Base-by-base conservation (phyloP, 2,329 filamentous ascomycete species). In the Penicillium sp. region DNA sequence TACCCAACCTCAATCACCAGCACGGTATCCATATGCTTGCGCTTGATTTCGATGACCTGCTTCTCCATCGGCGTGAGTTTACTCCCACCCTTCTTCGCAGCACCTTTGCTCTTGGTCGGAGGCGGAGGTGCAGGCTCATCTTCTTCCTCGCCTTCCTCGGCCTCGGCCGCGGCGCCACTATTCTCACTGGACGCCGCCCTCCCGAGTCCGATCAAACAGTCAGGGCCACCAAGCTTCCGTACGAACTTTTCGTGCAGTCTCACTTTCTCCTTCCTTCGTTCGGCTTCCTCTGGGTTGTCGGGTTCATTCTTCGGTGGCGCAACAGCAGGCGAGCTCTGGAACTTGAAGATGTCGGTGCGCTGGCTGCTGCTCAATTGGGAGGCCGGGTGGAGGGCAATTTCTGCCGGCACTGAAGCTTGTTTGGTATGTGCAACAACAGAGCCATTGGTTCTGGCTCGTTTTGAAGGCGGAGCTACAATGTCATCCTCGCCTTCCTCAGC, bases 1-100 rank as follows among this genome's bases (percentile, higher is more conserved):
- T 99, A 99, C 52, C 95, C 95, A 9, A 98, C 95, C 74, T 99
- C 94, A 54, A 98, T 88, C 13, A 98, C 90, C 35, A 99, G 82
- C 19, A 99, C 70, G 0, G 94, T 95, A 72, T 98, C 95, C 79
- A 92, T 84, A 72, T 98, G 88, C 67, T 94, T 91, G 60, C 87
- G 84, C 78, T 99, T 99, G 75, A 99, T 96, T 18, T 96, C 93
- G 6, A 99, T 83, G 58, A 96, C 90, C 70, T 98, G 95, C 41
- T 90, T 85, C 74, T 98, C 93, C 87, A 99, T 90, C 0, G 95
- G 95, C 0, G 95, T 99, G 60, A 99, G 84, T 73, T 97, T 97
- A 55, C 86, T 88, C n/a, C 76, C 85, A 61, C 86, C 85, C 72
- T 92, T 96, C 77, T 91, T 96, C 63, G 81, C 65, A 69, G 80